Percentiles rank a stretch among this genome's conserved stretches.
Evolutionary conservation across 2,329 filamentous ascomycete genomes (phyloP).

Genomic region (Clarireedia hainanense): DNA sequence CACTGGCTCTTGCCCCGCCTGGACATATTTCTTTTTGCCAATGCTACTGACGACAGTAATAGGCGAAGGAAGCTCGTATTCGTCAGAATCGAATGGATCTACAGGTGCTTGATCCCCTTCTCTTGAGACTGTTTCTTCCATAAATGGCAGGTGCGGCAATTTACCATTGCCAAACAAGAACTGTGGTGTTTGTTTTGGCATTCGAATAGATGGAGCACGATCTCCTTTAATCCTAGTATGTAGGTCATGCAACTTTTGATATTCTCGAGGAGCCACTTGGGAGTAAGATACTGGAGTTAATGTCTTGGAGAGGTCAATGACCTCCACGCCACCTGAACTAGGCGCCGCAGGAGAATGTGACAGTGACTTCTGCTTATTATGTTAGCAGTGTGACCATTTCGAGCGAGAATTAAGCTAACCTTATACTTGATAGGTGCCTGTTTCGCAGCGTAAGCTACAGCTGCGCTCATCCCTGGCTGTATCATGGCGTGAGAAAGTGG

Average conservation of each 20-base stretch:
- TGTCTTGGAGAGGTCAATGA: slow-evolving; percentile 23
- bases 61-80: slow-evolving; percentile 32
- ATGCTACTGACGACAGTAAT: slow-evolving; percentile 24
- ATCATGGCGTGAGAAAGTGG: too few relatives aligned
- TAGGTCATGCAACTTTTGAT: slow-evolving; percentile 26
- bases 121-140: neutral
- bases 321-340: slow-evolving; percentile 18
- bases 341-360: neutral
- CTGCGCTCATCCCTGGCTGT: neutral
- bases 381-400: too few relatives aligned
- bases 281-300: slow-evolving; percentile 13
- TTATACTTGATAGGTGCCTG: neutral
- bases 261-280: slow-evolving; percentile 19
- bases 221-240: slow-evolving; percentile 25
- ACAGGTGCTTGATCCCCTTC: slow-evolving; percentile 1
- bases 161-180: slow-evolving; percentile 22
- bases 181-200: slow-evolving; percentile 23
- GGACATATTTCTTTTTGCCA: neutral
- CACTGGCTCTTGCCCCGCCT: neutral
- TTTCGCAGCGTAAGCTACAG: neutral
- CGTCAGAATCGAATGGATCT: slow-evolving; percentile 11
- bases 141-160: slow-evolving; percentile 19
- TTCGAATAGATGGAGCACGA: slow-evolving; percentile 10
- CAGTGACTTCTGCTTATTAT: too few relatives aligned
- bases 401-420: neutral